Base-by-base conservation (phyloP, 345 rosid genomes). In the Firmiana major region DNA sequence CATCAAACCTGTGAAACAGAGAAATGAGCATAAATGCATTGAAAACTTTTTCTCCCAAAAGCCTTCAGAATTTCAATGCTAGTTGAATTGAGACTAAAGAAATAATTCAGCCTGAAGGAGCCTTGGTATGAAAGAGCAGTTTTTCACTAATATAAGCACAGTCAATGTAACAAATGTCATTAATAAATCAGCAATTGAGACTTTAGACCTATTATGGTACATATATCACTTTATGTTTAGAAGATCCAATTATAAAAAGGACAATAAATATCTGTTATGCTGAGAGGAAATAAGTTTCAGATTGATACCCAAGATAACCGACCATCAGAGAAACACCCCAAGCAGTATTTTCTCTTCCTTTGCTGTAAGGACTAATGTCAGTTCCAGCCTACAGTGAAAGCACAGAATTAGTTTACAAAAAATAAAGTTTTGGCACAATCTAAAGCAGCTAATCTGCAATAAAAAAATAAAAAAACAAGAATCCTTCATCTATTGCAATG, bases 291-390 rank as follows among this genome's bases (percentile, higher is more conserved):
- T 71, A 45, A 77, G 58, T 75, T 75, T 68, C 48, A 59, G 77
- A 81, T 54, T 63, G 51, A 63, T 91, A 96, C 99, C 98, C 97
- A 38, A 96, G 97, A 89, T 96, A 96, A 81, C 97, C 94, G 64
- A 84, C 83, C 98, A 96, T 96, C 78, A 96, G 84, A 62, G 90
- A 89, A 75, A 89, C 91, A 53, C 99, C 99, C 98, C 98, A 92
- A 7, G 88, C 91, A 51, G 99, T 96, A 79, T 89, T 96, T 78
- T 96, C 98, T 80, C 99, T 89, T 80, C 98, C 97, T 79, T 84
- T 89, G 73, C 83, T 91, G 83, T 91, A 91, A 57, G 97, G 97
- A 80, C 88, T 96, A 54, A 92, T 77, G 73, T 93, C 97, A 74
- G 85, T 74, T 76, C 97, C 99, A 28, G 90, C 97, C 99, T 96